Evolutionary conservation across 176 grass and related monocot genomes (phyloP).

Genomic region (Oryza brachyantha): DNA sequence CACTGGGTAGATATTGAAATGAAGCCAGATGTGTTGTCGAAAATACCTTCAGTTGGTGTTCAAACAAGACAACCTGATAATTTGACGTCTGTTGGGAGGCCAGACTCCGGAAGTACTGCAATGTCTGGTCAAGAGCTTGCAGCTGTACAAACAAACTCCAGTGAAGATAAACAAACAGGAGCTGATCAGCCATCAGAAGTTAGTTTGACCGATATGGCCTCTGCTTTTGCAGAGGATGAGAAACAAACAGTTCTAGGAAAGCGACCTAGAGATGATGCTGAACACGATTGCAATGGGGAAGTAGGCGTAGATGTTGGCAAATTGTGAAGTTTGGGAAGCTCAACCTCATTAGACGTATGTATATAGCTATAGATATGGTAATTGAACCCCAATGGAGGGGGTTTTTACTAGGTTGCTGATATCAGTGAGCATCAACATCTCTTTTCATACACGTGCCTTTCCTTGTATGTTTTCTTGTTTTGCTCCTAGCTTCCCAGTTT

Average conservation of each 20-base stretch:
- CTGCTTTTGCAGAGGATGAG: conserved; percentile 16
- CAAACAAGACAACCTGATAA: conserved; percentile 37
- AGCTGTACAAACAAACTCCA: conserved; percentile 26
- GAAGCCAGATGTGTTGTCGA: conserved; percentile 54
- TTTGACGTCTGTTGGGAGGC: conserved; percentile 18
- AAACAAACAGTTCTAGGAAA: conserved; percentile 33
- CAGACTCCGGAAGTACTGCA: conserved; percentile 50
- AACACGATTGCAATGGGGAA: conserved; percentile 31
- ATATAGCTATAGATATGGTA: conserved; percentile 55
- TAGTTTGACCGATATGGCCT: conserved; percentile 36
- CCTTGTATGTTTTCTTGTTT: conserved; percentile 36
- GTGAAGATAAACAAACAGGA: conserved; percentile 25
- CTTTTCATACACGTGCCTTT: conserved; percentile 20
- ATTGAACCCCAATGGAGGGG: conserved; percentile 7
- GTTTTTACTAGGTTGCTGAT: conserved; percentile 34
- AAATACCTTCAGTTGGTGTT: conserved; percentile 48
- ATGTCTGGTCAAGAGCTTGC: conserved; percentile 39
- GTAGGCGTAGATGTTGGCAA: conserved; percentile 45
- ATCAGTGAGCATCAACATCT: conserved; percentile 17
- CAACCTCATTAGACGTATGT: conserved; percentile 32
- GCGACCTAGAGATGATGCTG: conserved; percentile 24
- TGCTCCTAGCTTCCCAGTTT: not conserved
- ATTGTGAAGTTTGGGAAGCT: conserved; percentile 32
- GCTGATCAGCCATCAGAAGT: conserved; percentile 20
- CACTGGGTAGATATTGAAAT: conserved; percentile 62